phyloP scores from a whole-genome alignment of 2,329 filamentous ascomycete species.

The Triangularia verruculosa region DNA sequence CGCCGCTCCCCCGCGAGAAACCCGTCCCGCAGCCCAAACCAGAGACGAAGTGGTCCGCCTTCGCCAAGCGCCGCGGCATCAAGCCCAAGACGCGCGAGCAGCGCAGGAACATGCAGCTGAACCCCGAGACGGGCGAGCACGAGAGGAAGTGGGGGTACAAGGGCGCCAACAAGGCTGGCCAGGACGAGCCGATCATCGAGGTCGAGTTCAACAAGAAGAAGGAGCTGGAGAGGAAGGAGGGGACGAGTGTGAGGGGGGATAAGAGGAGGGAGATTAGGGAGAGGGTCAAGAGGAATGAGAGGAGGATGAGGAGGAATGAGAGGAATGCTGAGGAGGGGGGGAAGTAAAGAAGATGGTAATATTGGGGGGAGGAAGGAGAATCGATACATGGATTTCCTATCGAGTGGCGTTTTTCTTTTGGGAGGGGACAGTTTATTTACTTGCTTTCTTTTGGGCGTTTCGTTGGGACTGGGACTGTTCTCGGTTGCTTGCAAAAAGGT shows the following conservation, averaged over 20 bases:
- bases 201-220: slow-evolving; percentile 80
- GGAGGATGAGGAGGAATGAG: slow-evolving; percentile 66
- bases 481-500: too few species aligned
- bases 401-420: too few species aligned
- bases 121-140: slow-evolving; percentile 84
- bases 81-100: slow-evolving; percentile 80
- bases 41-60: slow-evolving; percentile 92
- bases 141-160: slow-evolving; percentile 94
- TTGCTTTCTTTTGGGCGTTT: too few species aligned
- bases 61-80: slow-evolving; percentile 96
- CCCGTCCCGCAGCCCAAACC: slow-evolving; percentile 77
- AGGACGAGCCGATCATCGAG: slow-evolving; percentile 88
- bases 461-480: too few species aligned
- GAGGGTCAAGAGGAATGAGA: slow-evolving; percentile 67
- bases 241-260: slow-evolving; percentile 58
- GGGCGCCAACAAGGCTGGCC: slow-evolving; percentile 79
- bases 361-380: not conserved
- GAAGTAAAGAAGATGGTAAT: slow-evolving; percentile 1
- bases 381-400: too few species aligned
- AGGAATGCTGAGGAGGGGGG: slow-evolving; percentile 39
- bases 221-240: slow-evolving; percentile 61
- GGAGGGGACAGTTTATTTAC: too few species aligned
- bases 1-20: slow-evolving; percentile 83
- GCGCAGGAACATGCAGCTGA: slow-evolving; percentile 71
- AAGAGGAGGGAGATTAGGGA: slow-evolving; percentile 65